Evolutionary conservation across 2,329 filamentous ascomycete species (phyloP).

Genomic region (Ciborinia camelliae): DNA sequence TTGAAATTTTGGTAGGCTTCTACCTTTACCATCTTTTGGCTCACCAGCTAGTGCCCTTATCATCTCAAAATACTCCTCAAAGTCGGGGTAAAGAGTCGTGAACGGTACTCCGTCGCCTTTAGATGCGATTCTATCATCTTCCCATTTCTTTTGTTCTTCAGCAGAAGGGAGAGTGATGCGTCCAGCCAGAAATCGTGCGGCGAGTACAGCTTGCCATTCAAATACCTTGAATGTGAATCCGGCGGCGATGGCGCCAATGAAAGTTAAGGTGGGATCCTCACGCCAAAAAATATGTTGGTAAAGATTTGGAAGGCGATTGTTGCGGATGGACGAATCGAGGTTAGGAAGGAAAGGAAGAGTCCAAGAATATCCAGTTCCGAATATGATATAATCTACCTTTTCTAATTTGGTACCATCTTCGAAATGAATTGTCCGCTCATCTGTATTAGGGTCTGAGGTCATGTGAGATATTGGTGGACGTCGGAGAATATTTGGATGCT

Average conservation of each 20-base stretch:
- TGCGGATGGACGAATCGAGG: conserved; percentile 44
- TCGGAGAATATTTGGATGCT: conserved; percentile 51
- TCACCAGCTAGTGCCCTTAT: conserved; percentile 50
- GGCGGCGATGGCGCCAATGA: conserved; percentile 55
- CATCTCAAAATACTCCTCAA: conserved; percentile 62
- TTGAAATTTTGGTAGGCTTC: conserved; percentile 45
- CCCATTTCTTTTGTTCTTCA: conserved; percentile 54
- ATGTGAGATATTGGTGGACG: conserved; percentile 49
- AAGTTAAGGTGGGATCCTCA: conserved; percentile 52
- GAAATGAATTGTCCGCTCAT: conserved; percentile 50
- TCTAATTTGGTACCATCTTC: conserved; percentile 51
- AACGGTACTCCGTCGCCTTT: conserved; percentile 58
- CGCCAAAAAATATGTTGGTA: conserved; percentile 58
- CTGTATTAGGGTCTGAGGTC: conserved; percentile 30
- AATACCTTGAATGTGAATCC: conserved; percentile 66
- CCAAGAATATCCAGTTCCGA: conserved; percentile 66
- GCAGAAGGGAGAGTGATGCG: conserved; percentile 48
- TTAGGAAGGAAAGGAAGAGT: conserved; percentile 57
- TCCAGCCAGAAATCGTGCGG: conserved; percentile 56
- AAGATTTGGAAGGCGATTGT: conserved; percentile 53
- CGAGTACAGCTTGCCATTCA: conserved; percentile 64
- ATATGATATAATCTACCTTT: conserved; percentile 60
- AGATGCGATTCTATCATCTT: conserved; percentile 49
- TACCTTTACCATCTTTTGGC: conserved; percentile 43
- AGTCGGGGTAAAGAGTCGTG: conserved; percentile 56